Base-by-base conservation (phyloP, 148 eudicot species). In the Beta vulgaris region DNA sequence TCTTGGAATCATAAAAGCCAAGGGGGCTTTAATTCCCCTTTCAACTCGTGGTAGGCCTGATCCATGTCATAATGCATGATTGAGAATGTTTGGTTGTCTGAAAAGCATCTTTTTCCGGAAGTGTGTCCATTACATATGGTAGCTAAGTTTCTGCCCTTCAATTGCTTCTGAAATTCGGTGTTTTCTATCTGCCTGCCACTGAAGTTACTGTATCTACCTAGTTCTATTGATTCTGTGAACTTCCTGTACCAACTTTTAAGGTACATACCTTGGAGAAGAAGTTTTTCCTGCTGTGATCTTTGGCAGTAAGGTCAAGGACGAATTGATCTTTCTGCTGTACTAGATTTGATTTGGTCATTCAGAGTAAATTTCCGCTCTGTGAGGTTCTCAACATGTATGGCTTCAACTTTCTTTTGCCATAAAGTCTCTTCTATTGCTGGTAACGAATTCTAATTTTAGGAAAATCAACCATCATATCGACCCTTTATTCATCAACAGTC, bases 31-130 rank as follows among this genome's bases (percentile, higher is more conserved):
- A 32, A 63, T 46, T 31, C 48, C 68, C 71, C 31, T 57, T 76
- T 71, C 76, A 61, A 69, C 36, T 65, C 76, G 19, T 49, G 5
- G 5, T 57, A 71, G 46, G 42, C 68, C 37, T 67, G 55, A 51
- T 31, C 75, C 69, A 44, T 63, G 59, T 43, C 54, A 28, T 75
- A 55, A 23, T 75, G 68, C 67, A 29, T 70, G 74, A 55, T 71
- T 36, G 58, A 44, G 43, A 69, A 8, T 70, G 31, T 58, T n/a
- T n/a, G n/a, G 73, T 70, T 53, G 68, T 65, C 76, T 49, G 32
- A 62, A 25, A 18, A 80, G 74, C 69, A 53, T 64, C 67, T 40
- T 21, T 28, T 48, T 58, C 62, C 21, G 32, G 58, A 58, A 48
- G 48, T 60, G 60, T 37, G 54, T 51, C 19, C 9, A 23, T 44